Base-by-base conservation (phyloP, 176 grass and related monocot genomes). In the Triticum dicoccoides region DNA sequence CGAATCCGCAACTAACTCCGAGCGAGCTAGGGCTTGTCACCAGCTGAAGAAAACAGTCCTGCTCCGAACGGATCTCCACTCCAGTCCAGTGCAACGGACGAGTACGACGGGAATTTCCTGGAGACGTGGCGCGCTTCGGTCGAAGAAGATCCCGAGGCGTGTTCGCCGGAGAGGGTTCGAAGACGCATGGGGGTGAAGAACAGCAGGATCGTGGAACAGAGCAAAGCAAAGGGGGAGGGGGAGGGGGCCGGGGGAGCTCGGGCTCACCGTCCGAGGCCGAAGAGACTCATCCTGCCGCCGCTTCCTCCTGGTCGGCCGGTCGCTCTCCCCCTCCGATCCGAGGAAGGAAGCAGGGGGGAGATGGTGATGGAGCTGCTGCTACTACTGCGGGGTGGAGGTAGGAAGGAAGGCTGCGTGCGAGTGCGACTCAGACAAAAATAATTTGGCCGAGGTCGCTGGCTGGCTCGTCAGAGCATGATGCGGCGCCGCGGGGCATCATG, bases 191-290 rank as follows among this genome's bases (percentile, higher is more conserved):
- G 67, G 68, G 68, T 39, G 68, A 71, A 10, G 69, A 71, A 71
- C 24, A 51, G 41, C 42, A 75, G 72, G 72, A 29, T 75, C 42
- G 72, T 45, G 37, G 38, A 45, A 65, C 30, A 20, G 41, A 69
- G 35, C 35, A 44, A 11, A 75, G 37, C 25, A 23, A 24, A 4
- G 34, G 0, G 14, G 37, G 15, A 8, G 39, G 9, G 6, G 37
- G 5, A 0, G 1, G 32, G 27, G 15, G 32, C 21, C 10, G 15
- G 41, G 69, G 45, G 30, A 65, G 54, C 73, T 84, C 9, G 79
- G 0, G 67, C 89, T 91, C 68, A 98, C 96, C 96, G 91, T 37
- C 96, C 93, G 78, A 98, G 93, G 27, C 96, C 96, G 80, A 98
- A 98, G 89, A 98, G 95, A 87, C 95, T 98, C 95, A 98, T 98